Base-by-base conservation (phyloP, 176 grass and related monocot genomes). In the Oryza officinalis region DNA sequence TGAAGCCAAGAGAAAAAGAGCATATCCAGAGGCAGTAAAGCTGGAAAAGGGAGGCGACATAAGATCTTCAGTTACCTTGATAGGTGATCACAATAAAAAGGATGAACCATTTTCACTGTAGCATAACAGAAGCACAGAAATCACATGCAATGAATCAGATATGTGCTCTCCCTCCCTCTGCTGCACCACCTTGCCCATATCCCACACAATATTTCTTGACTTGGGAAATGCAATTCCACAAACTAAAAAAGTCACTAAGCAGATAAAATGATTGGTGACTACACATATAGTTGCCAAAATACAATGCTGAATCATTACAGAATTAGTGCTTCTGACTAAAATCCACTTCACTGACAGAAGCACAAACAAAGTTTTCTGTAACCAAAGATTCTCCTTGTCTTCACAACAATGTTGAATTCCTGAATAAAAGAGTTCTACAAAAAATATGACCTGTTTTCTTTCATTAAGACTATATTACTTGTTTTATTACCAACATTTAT, bases 81-180 rank as follows among this genome's bases (percentile, higher is more conserved):
- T 59, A 69, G 69, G 28, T 63, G 79, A 10, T 46, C 4, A 25
- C 22, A 10, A 38, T 82, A 74, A 80, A 66, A 67, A 57, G 17
- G 72, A 41, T 31, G 43, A 67, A 79, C 54, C 15, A 22, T 27
- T 71, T 41, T 77, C 5, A n/a, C 67, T 32, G 12, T 66, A 54
- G 8, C 52, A 17, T 20, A 78, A 32, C 57, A 88, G 44, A 73
- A 26, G 5, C 74, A 33, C 43, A 78, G 80, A 78, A 25, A 43
- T 54, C 80, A 83, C 86, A 83, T 83, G 80, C 80, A n/a, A 10
- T 25, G 54, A 67, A 57, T 64, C 20, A 59, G 41, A 75, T 69
- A 41, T 61, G 33, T 49, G 46, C 46, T 49, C 26, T 27, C 7
- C 63, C 59, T 37, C 30, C 22, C 44, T 65, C 57, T 26, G 47